Evolutionary conservation across 2,329 filamentous ascomycete species (phyloP).

Genomic region (Aspergillus uvarum): DNA sequence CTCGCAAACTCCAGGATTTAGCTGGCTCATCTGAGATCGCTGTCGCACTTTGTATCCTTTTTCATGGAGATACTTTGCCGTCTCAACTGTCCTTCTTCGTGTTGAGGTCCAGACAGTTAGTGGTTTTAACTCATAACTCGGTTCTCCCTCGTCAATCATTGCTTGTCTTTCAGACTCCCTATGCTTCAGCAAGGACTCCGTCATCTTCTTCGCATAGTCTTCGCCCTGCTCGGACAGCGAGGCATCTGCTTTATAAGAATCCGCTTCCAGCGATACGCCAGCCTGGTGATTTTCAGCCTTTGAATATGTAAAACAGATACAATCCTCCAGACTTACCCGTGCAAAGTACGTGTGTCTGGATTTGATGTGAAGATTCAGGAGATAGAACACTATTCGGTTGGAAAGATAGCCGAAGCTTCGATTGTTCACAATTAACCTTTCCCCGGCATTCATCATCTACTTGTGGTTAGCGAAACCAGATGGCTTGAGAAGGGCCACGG

Average conservation of each 20-base stretch:
- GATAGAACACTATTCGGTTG: constrained; percentile 96
- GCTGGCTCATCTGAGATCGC: constrained; percentile 92
- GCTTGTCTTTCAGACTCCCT: constrained; percentile 76
- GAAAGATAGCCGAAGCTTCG: constrained; percentile 95
- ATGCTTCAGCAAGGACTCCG: constrained; percentile 76
- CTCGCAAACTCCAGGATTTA: constrained; percentile 95
- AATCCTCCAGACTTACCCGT: constrained; percentile 49
- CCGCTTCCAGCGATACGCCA: constrained; percentile 81
- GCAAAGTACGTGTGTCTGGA: constrained; percentile 90
- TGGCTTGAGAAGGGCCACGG: background rate
- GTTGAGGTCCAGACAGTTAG: constrained; percentile 95
- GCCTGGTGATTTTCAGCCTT: constrained; percentile 45
- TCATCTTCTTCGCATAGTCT: constrained; percentile 82
- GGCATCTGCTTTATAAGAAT: constrained; percentile 89
- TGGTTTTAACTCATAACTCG: constrained; percentile 69
- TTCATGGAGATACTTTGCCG: constrained; percentile 74
- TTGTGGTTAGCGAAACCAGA: constrained; percentile 15
- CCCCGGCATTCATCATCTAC: constrained; percentile 92
- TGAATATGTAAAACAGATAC: background rate
- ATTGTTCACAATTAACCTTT: constrained; percentile 93
- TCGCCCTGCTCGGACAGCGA: constrained; percentile 76
- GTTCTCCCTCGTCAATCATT: constrained; percentile 66
- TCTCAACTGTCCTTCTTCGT: constrained; percentile 84
- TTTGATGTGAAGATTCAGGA: constrained; percentile 97
- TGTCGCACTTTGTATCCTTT: constrained; percentile 84